These are phyloP conservation scores for Picochlorum sp. DNA, from an alignment of 139 green algal species.

Conservation along the genomic window DNA sequence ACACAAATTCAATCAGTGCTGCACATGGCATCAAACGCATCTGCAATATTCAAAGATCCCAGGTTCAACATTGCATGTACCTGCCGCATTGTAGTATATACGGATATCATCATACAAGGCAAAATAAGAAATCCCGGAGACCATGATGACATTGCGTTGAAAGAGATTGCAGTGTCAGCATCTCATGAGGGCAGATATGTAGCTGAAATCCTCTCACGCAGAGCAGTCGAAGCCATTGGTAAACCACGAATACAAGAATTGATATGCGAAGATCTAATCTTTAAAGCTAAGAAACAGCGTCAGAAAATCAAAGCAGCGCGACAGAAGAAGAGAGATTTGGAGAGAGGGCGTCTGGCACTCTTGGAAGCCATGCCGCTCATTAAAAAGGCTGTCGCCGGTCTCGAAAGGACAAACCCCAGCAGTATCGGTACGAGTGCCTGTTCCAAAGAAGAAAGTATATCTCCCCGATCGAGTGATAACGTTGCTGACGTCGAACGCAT, in stretches of 20 bases:
- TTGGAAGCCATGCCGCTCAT: conserved; percentile 3
- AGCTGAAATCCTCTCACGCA: conserved; percentile 11
- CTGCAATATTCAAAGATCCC: conserved; percentile 20
- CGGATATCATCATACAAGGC: conserved; percentile 8
- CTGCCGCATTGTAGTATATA: conserved; percentile 19
- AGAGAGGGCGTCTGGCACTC: not conserved
- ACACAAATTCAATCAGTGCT: too few species aligned
- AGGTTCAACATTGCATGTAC: conserved; percentile 22
- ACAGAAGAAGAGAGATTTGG: not conserved
- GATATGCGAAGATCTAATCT: conserved; percentile 21
- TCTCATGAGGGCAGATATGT: not conserved
- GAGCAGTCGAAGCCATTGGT: conserved; percentile 14
- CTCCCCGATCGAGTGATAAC: too few species aligned
- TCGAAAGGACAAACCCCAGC: not conserved
- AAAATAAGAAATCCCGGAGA: not conserved
- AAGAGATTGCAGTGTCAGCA: not conserved
- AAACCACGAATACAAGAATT: conserved; percentile 18
- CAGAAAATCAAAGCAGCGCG: not conserved
- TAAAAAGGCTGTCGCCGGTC: conserved; percentile 5
- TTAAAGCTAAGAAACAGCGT: conserved; percentile 12
- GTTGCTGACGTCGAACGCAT: too few species aligned
- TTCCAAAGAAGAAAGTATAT: not conserved
- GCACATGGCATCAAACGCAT: too few species aligned
- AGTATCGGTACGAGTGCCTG: not conserved
- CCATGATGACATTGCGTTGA: not conserved